These are phyloP conservation scores for Solanum stenotomum DNA, from an alignment of 257 asterid genomes.

Conservation along the genomic window DNA sequence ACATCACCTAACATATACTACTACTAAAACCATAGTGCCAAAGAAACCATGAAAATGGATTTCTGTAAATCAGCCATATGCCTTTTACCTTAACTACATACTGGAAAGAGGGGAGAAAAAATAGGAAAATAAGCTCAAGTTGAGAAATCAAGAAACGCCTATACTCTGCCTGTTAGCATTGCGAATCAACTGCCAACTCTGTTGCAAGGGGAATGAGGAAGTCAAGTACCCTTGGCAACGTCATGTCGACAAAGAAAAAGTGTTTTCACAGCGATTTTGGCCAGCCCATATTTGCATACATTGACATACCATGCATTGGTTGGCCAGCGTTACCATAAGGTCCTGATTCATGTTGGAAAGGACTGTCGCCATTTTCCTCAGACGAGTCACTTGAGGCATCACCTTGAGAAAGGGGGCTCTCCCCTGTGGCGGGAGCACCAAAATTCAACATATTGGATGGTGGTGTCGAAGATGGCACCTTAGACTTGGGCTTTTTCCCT, in stretches of 20 bases:
- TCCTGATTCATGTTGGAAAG: slow-evolving; percentile 29
- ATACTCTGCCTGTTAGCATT: slow-evolving; percentile 12
- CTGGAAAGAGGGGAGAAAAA: not conserved
- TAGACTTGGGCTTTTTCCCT: slow-evolving; percentile 51
- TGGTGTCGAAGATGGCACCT: slow-evolving; percentile 23
- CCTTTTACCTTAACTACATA: not conserved
- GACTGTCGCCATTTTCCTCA: slow-evolving; percentile 54
- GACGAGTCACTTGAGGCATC: slow-evolving; percentile 56
- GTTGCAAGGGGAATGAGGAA: not conserved
- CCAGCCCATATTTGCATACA: slow-evolving; percentile 60
- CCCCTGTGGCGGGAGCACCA: slow-evolving; percentile 34
- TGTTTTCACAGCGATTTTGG: slow-evolving; percentile 47
- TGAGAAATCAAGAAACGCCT: slow-evolving; percentile 1
- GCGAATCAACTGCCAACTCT: not conserved
- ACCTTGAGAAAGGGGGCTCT: slow-evolving; percentile 59
- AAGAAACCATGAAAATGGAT: not conserved
- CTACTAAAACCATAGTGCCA: not conserved
- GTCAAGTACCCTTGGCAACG: not conserved
- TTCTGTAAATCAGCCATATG: not conserved
- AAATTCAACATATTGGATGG: slow-evolving; percentile 50
- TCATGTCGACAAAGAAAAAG: slow-evolving; percentile 24
- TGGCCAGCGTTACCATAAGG: slow-evolving; percentile 37
- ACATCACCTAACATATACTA: not conserved
- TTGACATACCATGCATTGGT: slow-evolving; percentile 35
- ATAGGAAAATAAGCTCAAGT: not conserved